Conservation (phyloP, 78 protist genomes). For the Dictyostelium purpureum region DNA sequence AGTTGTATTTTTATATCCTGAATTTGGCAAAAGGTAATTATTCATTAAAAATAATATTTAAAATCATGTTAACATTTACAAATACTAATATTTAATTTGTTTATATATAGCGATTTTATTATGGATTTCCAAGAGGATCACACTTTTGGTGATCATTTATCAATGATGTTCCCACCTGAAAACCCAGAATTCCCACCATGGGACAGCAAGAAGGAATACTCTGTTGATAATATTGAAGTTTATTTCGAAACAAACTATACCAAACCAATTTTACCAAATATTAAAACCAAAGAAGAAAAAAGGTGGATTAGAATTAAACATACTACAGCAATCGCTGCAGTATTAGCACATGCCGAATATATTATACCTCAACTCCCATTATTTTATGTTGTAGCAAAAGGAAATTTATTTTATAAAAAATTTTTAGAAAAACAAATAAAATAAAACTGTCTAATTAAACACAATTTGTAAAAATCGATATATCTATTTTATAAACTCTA, state of each 20-base stretch:
- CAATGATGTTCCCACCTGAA: slow-evolving; percentile 73
- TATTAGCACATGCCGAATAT: slow-evolving; percentile 72
- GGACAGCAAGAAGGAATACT: slow-evolving; percentile 57
- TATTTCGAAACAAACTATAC: slow-evolving; percentile 79
- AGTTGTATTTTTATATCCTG: slow-evolving; percentile 59
- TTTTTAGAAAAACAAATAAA: slow-evolving; percentile 22
- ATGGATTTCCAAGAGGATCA: slow-evolving; percentile 71
- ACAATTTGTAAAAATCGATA: too few species aligned
- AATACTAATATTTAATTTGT: background rate
- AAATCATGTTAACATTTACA: background rate
- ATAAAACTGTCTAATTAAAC: too few species aligned
- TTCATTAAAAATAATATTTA: background rate
- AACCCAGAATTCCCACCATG: slow-evolving; percentile 56
- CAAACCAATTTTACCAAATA: slow-evolving; percentile 23
- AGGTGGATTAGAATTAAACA: slow-evolving; percentile 75
- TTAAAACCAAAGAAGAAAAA: slow-evolving; percentile 6
- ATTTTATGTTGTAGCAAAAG: slow-evolving; percentile 49
- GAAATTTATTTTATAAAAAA: slow-evolving; percentile 2
- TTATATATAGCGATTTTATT: slow-evolving; percentile 44
- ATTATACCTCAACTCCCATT: slow-evolving; percentile 81
- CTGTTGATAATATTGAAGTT: slow-evolving; percentile 45
- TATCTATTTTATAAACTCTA: too few species aligned
- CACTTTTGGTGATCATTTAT: slow-evolving; percentile 71
- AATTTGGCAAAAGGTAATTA: slow-evolving; percentile 1
- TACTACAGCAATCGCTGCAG: slow-evolving; percentile 59